These are phyloP conservation scores for Lipomyces anomalus DNA, from an alignment of 805 yeast genomes.

Conservation along the genomic window DNA sequence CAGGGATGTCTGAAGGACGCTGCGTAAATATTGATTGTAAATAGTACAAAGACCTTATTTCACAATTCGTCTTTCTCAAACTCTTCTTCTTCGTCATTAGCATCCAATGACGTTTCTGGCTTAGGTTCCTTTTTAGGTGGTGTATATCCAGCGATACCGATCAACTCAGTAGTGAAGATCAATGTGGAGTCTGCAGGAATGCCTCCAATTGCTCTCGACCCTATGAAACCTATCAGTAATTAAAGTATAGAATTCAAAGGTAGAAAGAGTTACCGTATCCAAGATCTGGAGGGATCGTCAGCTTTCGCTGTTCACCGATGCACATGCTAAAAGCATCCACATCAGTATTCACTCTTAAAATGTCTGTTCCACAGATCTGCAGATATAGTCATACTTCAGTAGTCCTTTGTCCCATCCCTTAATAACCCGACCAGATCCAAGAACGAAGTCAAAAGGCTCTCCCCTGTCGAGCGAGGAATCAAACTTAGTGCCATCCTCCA, in stretches of 20 bases:
- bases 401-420: slow-evolving; percentile 90
- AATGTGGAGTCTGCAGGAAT: slow-evolving; percentile 77
- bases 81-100: background rate
- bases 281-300: slow-evolving; percentile 70
- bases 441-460: slow-evolving; percentile 60
- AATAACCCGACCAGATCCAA: slow-evolving; percentile 78
- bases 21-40: background rate
- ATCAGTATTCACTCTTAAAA: slow-evolving; percentile 5
- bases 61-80: slow-evolving; percentile 18
- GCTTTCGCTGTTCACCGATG: slow-evolving; percentile 75
- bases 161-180: slow-evolving; percentile 60
- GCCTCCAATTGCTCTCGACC: slow-evolving; percentile 38
- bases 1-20: background rate
- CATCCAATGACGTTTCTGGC: slow-evolving; percentile 1
- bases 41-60: background rate
- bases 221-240: background rate
- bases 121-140: slow-evolving; percentile 6
- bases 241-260: background rate
- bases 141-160: slow-evolving; percentile 38
- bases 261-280: slow-evolving; percentile 54
- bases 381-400: slow-evolving; percentile 36
- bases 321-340: slow-evolving; percentile 51
- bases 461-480: slow-evolving; percentile 67
- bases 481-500: slow-evolving; percentile 63
- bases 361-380: background rate